Evolutionary conservation across 2,329 filamentous ascomycete species (phyloP), one percentile per base, ranked within the genome.

Genomic region (Endoconidiophora polonica): DNA sequence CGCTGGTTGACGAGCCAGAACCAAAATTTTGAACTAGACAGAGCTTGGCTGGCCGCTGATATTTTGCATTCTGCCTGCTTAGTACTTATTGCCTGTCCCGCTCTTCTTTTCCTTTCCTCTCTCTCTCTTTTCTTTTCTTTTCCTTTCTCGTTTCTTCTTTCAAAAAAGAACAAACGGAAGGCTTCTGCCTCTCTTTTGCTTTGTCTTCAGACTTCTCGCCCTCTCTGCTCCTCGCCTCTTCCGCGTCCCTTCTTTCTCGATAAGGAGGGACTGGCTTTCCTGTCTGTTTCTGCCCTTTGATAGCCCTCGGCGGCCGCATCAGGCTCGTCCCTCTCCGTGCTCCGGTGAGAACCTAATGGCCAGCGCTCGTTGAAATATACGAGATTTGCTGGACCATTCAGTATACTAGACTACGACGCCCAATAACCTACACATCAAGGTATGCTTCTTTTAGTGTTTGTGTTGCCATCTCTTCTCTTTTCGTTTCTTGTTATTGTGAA

Each of bases 191-290:
- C 36, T 36, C 54, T 33, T 49, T 49, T 49, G 46, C 42, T 58
- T 55, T 52, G 50, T 57, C 45, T 50, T 50, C 54, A 42, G 50
- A 52, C 53, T 57, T 57, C 51, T 48, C 52, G 46, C 50, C 47
- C 39, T 37, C 51, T 49, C 47, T 46, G 43, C 48, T 29, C 10
- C 20, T 41, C 38, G 18, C 39, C 23, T 39, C 38, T 40, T 42
- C 37, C 18, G 36, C 14, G 46, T 37, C n/a, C 46, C 33, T 2
- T 14, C 37, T 26, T 22, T 26, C 26, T 39, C 38, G 23, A 38
- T 46, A 37, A 46, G 33, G 44, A 37, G 44, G 16, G 23, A 9
- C 38, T 40, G 10, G 20, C 33, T 33, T 44, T 23, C 41, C n/a
- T 16, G 26, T 22, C 20, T 24, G 14, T 3, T 14, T n/a, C 48